Evolutionary conservation across 352 stramenopile species (phyloP).

Genomic region (Hyaloperonospora brassicae): DNA sequence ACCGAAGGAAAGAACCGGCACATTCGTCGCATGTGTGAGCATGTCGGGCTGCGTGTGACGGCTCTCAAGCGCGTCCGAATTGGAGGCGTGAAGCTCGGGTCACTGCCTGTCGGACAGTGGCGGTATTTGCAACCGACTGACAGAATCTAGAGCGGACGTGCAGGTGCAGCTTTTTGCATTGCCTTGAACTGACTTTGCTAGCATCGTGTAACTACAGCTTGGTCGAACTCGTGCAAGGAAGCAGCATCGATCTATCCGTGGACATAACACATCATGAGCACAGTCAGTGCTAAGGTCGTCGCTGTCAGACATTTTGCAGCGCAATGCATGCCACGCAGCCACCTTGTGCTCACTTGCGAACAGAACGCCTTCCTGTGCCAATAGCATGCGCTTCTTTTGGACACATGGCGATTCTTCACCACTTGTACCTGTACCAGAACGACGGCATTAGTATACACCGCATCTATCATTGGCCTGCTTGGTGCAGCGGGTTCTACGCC

Average conservation of each 20-base stretch:
- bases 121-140: constrained; percentile 69
- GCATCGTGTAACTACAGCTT: constrained; percentile 2
- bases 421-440: constrained; percentile 40
- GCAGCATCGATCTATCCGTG: constrained; percentile 33
- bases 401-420: constrained; percentile 54
- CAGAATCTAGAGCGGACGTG: constrained; percentile 30
- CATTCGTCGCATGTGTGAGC: constrained; percentile 93
- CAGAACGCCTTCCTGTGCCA: constrained; percentile 53
- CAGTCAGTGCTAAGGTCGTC: neutral
- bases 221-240: constrained; percentile 45
- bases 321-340: neutral
- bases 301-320: neutral
- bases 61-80: constrained; percentile 89
- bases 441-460: neutral
- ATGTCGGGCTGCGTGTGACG: constrained; percentile 85
- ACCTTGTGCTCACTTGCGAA: constrained; percentile 64
- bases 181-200: neutral
- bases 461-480: neutral
- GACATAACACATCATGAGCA: neutral
- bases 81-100: constrained; percentile 76
- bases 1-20: constrained; percentile 93
- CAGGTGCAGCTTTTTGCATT: neutral
- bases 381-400: constrained; percentile 55
- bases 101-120: constrained; percentile 67
- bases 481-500: neutral